Evolutionary conservation across 495 filamentous ascomycete genomes (phyloP).

Genomic region (Astrothelium subdiscretum): DNA sequence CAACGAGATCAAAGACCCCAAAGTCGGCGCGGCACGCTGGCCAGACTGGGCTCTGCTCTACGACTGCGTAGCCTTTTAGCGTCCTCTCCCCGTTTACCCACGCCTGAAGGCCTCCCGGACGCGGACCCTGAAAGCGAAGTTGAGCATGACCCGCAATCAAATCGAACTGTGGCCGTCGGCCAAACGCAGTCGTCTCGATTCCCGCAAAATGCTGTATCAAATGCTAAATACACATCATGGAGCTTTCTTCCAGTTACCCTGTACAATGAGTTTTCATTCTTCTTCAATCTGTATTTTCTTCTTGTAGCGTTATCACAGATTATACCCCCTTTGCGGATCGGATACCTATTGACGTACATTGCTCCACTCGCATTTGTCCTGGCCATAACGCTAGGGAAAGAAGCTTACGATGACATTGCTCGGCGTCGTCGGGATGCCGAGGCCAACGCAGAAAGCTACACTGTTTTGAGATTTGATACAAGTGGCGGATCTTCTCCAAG

Average conservation of each 20-base stretch:
- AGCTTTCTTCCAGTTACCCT: slow-evolving; percentile 88
- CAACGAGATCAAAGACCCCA: not conserved
- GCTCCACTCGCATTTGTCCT: slow-evolving; percentile 88
- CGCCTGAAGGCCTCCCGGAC: not conserved
- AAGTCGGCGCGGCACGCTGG: not conserved
- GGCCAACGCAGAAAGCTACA: slow-evolving; percentile 87
- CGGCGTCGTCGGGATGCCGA: slow-evolving; percentile 78
- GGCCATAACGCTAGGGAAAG: slow-evolving; percentile 83
- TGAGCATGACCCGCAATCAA: slow-evolving; percentile 24
- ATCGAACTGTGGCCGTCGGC: slow-evolving; percentile 25
- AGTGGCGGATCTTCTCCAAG: slow-evolving; percentile 13
- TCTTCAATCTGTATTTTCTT: slow-evolving; percentile 98
- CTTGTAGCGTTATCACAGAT: slow-evolving; percentile 89
- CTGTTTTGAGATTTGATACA: slow-evolving; percentile 55
- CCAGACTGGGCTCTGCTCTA: not conserved
- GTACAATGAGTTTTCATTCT: slow-evolving; percentile 98
- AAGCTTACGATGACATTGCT: slow-evolving; percentile 87
- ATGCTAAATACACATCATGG: slow-evolving; percentile 96
- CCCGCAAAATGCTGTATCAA: slow-evolving; percentile 82
- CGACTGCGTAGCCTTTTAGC: not conserved
- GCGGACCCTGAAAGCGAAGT: slow-evolving; percentile 14
- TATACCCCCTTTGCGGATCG: slow-evolving; percentile 78
- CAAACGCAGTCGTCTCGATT: slow-evolving; percentile 41
- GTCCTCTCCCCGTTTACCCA: slow-evolving; percentile 16
- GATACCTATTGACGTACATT: slow-evolving; percentile 89